Conservation (phyloP, 1,284 basidiomycete species). For the Rhizopogon hawkerae region DNA sequence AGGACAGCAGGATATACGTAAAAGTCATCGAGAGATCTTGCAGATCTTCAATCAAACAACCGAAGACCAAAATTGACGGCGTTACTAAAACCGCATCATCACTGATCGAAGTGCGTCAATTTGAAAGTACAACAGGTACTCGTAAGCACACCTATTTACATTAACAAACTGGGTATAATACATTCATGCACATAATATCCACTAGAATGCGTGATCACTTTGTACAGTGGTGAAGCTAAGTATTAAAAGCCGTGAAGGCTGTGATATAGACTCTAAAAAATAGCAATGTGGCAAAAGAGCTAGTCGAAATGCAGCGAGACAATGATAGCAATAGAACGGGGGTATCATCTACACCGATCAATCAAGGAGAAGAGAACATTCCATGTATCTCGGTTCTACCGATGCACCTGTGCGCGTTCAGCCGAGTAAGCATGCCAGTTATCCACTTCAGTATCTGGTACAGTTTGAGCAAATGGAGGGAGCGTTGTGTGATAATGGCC, state of each 20-base stretch:
- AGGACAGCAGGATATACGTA: constrained; percentile 17
- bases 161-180: constrained; percentile 26
- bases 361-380: background rate
- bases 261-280: constrained; percentile 20
- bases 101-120: background rate
- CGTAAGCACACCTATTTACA: constrained; percentile 20
- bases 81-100: constrained; percentile 5
- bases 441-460: constrained; percentile 36
- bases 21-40: constrained; percentile 6
- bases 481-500: constrained; percentile 31
- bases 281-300: constrained; percentile 13
- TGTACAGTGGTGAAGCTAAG: constrained; percentile 29
- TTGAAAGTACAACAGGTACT: constrained; percentile 1
- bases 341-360: constrained; percentile 27
- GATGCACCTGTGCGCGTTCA: constrained; percentile 49
- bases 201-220: constrained; percentile 28
- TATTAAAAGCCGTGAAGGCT: constrained; percentile 22
- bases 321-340: constrained; percentile 25
- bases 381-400: constrained; percentile 22
- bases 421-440: constrained; percentile 56
- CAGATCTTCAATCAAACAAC: background rate
- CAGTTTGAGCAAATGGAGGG: constrained; percentile 38
- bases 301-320: constrained; percentile 15
- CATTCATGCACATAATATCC: constrained; percentile 31
- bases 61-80: constrained; percentile 1